These are phyloP conservation scores for Colletotrichum noveboracense DNA, from an alignment of 2,329 filamentous ascomycete species.

Conservation along the genomic window DNA sequence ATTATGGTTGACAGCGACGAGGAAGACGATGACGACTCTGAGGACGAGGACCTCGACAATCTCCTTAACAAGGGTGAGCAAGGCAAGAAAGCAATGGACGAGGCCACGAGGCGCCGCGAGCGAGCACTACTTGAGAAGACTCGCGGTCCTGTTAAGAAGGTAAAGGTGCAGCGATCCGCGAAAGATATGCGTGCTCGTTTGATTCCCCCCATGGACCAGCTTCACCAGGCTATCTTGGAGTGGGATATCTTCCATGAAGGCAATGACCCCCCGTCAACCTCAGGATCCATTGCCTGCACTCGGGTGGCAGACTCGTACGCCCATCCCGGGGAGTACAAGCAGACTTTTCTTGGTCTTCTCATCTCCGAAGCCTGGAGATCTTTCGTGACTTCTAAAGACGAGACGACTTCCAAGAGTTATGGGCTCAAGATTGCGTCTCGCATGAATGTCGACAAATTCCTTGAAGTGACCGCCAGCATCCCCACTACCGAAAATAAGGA, in stretches of 20 bases:
- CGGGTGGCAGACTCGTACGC: constrained; percentile 80
- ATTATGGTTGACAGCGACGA: constrained; percentile 89
- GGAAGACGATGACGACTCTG: constrained; percentile 67
- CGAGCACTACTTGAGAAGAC: constrained; percentile 59
- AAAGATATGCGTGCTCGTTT: constrained; percentile 95
- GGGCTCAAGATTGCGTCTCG: constrained; percentile 88
- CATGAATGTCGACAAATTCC: constrained; percentile 88
- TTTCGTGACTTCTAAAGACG: constrained; percentile 88
- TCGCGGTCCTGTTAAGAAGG: constrained; percentile 81
- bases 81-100: constrained; percentile 53
- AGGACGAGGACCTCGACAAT: constrained; percentile 50
- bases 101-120: constrained; percentile 49
- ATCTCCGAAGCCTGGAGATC: constrained; percentile 95
- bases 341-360: constrained; percentile 88
- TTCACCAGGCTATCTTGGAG: constrained; percentile 85
- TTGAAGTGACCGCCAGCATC: constrained; percentile 89
- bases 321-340: constrained; percentile 80
- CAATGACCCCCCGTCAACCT: constrained; percentile 81
- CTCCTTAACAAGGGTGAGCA: constrained; percentile 53
- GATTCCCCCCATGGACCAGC: constrained; percentile 82
- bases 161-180: constrained; percentile 77
- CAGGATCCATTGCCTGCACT: constrained; percentile 62
- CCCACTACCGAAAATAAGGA: constrained; percentile 74
- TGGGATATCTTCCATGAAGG: constrained; percentile 96
- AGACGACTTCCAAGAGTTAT: constrained; percentile 80